Percentiles rank a stretch among this genome's conserved stretches.
phyloP scores from a whole-genome alignment of 805 yeast species.

The Myxozyma neglecta region DNA sequence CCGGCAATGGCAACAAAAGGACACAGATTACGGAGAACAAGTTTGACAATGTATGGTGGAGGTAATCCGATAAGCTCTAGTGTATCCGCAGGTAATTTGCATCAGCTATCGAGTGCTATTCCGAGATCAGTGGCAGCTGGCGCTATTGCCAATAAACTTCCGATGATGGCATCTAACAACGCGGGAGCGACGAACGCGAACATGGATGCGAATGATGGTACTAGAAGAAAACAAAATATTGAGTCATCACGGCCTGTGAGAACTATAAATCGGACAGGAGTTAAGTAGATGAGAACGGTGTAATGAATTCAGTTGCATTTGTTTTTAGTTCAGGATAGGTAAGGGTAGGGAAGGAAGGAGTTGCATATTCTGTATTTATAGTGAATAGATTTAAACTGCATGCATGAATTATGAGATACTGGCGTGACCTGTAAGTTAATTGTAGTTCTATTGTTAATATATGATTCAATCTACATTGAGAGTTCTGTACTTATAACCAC shows the following conservation, averaged over 20 bases:
- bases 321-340: too few relatives aligned
- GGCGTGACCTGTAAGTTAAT: too few relatives aligned
- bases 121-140: not conserved
- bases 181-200: not conserved
- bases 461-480: too few relatives aligned
- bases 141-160: not conserved
- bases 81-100: not conserved
- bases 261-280: not conserved
- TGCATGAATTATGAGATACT: too few relatives aligned
- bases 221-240: not conserved
- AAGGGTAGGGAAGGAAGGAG: too few relatives aligned
- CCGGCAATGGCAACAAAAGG: not conserved
- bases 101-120: not conserved
- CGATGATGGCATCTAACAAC: not conserved
- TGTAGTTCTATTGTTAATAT: too few relatives aligned
- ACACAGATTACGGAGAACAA: not conserved
- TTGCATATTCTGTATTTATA: too few relatives aligned
- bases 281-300: not conserved
- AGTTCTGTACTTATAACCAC: too few relatives aligned
- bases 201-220: not conserved
- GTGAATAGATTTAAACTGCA: too few relatives aligned
- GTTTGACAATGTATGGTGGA: not conserved
- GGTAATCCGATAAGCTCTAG: not conserved
- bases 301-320: too few relatives aligned
- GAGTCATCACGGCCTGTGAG: not conserved